Evolutionary conservation across 2,329 filamentous ascomycete species (phyloP), one percentile per base, ranked within the genome.

Genomic region (Chaetomiaceae sp.): DNA sequence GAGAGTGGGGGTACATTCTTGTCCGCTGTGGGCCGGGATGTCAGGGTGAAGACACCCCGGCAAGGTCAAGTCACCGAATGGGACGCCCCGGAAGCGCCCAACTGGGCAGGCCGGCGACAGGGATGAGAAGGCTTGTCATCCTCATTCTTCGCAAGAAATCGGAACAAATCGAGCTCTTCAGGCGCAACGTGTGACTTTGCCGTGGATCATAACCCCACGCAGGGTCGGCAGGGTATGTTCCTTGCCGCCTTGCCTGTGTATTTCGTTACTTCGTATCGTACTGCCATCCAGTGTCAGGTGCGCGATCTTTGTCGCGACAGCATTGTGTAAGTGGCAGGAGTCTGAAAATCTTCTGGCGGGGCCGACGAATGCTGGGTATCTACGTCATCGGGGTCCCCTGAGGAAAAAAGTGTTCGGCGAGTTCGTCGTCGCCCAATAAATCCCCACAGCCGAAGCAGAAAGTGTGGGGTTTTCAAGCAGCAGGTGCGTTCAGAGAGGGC

Each of bases 51-150:
- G 39, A 16, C 9, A 25, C n/a, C 39, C 44, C 39, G 37, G 44
- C 27, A 48, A 44, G 50, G 45, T 49, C 45, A 46, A 46, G 13
- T 45, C 50, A 45, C 50, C 50, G 50, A 53, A 53, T 53, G 41
- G 44, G 50, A 53, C 45, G 30, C 17, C 35, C 40, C 50, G 50
- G 50, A 21, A 45, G 17, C 37, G 45, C 45, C 50, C 31, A 53
- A 53, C 41, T 48, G 50, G 50, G 44, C 40, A 53, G 37, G 44
- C 44, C 45, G 21, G 48, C 27, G 21, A 3, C 14, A 14, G 31
- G 17, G 8, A 43, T 27, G 25, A 14, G 16, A 12, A 33, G 23
- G 33, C 23, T 30, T 41, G 21, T 25, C 20, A 34, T 23, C 19
- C 30, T 17, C n/a, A n/a, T n/a, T n/a, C n/a, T 10, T 27, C 21